These are phyloP conservation scores for Macrophomina phaseolina DNA, from an alignment of 2,329 filamentous ascomycete species.

Conservation along the genomic window DNA sequence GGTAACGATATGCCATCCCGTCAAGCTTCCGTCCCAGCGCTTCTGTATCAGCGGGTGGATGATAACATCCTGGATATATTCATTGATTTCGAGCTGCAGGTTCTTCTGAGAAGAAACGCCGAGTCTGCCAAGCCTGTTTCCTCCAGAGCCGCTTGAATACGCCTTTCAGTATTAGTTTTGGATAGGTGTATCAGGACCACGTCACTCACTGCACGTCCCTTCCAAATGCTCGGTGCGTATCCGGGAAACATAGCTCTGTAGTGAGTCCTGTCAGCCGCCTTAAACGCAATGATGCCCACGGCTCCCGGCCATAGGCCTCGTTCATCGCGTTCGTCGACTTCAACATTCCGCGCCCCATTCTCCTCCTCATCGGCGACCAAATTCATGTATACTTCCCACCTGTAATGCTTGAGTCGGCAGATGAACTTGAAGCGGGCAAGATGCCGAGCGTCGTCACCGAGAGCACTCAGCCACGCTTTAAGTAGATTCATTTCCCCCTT, in stretches of 20 bases:
- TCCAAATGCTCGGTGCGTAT: background rate
- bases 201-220: background rate
- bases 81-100: background rate
- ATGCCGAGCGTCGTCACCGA: background rate
- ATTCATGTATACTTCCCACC: conserved; percentile 6
- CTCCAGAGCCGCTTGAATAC: background rate
- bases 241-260: conserved; percentile 3
- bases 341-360: conserved; percentile 6
- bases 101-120: background rate
- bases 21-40: background rate
- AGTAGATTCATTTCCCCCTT: background rate
- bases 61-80: background rate
- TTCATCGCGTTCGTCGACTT: background rate
- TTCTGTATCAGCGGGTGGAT: background rate
- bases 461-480: background rate
- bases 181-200: too few relatives aligned
- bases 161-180: background rate
- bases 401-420: background rate
- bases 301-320: background rate
- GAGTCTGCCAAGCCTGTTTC: background rate
- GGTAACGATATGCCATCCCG: background rate
- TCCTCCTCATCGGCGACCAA: background rate
- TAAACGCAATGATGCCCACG: background rate
- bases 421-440: conserved; percentile 3
- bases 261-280: background rate